Base-by-base conservation (phyloP, 352 stramenopile genomes). In the Globisporangium okanoganense region DNA sequence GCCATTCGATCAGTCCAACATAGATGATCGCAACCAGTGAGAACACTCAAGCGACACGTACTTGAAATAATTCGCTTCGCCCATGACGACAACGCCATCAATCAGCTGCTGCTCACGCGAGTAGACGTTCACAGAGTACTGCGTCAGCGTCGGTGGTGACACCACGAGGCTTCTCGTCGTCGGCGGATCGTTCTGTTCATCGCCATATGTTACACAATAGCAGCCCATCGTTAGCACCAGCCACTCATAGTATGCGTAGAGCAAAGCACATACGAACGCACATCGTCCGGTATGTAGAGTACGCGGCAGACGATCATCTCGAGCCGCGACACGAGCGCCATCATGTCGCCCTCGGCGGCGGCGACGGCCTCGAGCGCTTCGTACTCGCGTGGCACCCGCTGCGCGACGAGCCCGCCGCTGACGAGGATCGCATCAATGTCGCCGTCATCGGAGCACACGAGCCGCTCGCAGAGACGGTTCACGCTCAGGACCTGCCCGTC, bases 291-390 rank as follows among this genome's bases (percentile, higher is more conserved):
- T 13, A 92, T 79, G 64, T 96, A 96, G 12, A 96, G 44, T 10
- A 96, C 83, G 25, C 85, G 85, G 45, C 87, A 94, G 20, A 94
- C 83, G 53, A 96, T 90, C 71, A 86, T 92, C 61, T 96, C 87
- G 38, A 96, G 79, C 27, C 87, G 77, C 18, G 87, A 92, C 51
- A 96, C 85, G 49, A 94, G 70, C 65, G 87, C 83, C 79, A 91
- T 94, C 85, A 94, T 94, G 69, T 96, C 87, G 64, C 87, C 87
- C 74, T 96, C 86, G 24, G 84, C 86, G 4, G 82, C 81, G 3
- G 82, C 83, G 27, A 88, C 72, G 10, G 58, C 67, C 68, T 92
- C 84, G 10, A 83, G 70, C 41, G 69, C 64, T 12, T 79, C 71
- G 64, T 90, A 93, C 31, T 63, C 74, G 49, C 70, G 70, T 25